These are phyloP conservation scores for Colletotrichum euphorbiae DNA, from an alignment of 2,329 filamentous ascomycete genomes.

Conservation along the genomic window DNA sequence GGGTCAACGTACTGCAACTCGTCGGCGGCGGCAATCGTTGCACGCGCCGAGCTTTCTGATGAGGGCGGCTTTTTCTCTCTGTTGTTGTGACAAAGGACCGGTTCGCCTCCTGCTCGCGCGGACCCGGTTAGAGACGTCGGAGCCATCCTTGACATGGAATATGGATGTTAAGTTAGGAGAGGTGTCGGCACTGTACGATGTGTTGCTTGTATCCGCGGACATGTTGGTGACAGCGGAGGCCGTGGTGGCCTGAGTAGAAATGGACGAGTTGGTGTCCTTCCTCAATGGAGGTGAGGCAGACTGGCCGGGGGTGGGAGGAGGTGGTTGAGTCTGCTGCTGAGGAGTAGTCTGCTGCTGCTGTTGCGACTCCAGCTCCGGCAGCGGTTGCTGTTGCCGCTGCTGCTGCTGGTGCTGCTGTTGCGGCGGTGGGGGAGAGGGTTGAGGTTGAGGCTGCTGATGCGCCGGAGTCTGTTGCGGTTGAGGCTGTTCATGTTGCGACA, in stretches of 20 bases:
- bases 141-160: conserved; percentile 67
- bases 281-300: conserved; percentile 49
- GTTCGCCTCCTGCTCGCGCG: conserved; percentile 69
- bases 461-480: conserved; percentile 36
- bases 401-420: conserved; percentile 42
- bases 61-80: conserved; percentile 69
- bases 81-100: conserved; percentile 68
- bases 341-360: conserved; percentile 19
- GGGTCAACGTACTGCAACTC: conserved; percentile 66
- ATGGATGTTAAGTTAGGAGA: conserved; percentile 63
- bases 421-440: conserved; percentile 41
- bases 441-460: conserved; percentile 18
- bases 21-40: conserved; percentile 64
- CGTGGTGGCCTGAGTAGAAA: conserved; percentile 63
- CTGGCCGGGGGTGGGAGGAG: conserved; percentile 42
- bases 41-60: conserved; percentile 71
- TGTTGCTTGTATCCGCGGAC: conserved; percentile 61
- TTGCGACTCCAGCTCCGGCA: conserved; percentile 43
- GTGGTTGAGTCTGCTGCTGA: conserved; percentile 42
- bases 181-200: conserved; percentile 64
- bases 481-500: conserved; percentile 37
- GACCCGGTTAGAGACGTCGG: conserved; percentile 64
- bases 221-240: conserved; percentile 51
- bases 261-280: conserved; percentile 66
- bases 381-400: conserved; percentile 38